Conservation (phyloP, 2,329 filamentous ascomycete genomes). For the Beauveria sp. region DNA sequence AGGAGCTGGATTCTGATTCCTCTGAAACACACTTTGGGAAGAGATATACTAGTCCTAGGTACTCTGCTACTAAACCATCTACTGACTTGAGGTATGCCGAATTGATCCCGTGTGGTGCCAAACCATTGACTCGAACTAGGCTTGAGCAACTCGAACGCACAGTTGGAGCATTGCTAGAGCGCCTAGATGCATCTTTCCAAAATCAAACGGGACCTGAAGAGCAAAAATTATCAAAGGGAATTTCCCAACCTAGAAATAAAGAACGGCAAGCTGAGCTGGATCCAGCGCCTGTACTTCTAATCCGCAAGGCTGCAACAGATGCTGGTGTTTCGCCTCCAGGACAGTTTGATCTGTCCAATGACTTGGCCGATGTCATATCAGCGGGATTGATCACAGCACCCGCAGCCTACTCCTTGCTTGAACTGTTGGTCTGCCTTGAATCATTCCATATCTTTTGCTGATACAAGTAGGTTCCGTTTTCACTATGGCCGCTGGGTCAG, state of each 20-base stretch:
- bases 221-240: too few species aligned
- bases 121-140: background rate
- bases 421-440: conserved; percentile 14
- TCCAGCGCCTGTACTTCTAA: conserved; percentile 19
- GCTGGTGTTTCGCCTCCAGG: conserved; percentile 17
- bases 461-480: background rate
- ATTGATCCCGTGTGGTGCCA: too few species aligned
- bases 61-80: too few species aligned
- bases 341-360: background rate
- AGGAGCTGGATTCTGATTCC: background rate
- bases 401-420: conserved; percentile 16
- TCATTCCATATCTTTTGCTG: background rate
- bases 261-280: conserved; percentile 3
- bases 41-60: too few species aligned
- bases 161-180: background rate
- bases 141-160: background rate
- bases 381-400: conserved; percentile 14
- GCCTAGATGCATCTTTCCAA: background rate
- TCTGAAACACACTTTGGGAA: background rate
- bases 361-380: conserved; percentile 16
- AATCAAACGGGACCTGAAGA: too few species aligned
- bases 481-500: background rate
- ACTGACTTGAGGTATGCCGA: background rate
- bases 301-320: conserved; percentile 21
- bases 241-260: background rate